Evolutionary conservation across 108 stramenopile genomes (phyloP), one percentile per base, ranked within the genome.

Genomic region (Skeletonema costatum): DNA sequence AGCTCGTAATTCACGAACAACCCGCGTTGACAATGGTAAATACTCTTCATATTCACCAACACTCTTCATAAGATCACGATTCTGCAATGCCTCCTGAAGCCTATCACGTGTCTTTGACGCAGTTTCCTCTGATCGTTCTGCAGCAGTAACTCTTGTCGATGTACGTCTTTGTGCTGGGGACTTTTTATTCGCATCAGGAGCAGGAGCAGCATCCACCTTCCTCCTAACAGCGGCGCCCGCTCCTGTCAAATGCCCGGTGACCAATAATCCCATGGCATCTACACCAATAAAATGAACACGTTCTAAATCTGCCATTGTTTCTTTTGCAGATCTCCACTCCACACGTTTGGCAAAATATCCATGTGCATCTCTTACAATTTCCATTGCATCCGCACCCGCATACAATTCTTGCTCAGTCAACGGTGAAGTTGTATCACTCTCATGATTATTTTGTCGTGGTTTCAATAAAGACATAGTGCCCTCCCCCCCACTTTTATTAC

Each of bases 1-100:
- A 32, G 90, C 89, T 7, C 91, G 80, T 30, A 95, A 74, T 85
- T 95, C 94, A 51, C 94, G 83, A 9, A 95, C 87, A 50, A 86
- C 77, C 11, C 94, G 80, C 46, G 92, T 85, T 51, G 91, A 90
- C 36, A 95, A 69, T 4, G 94, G 94, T 64, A 93, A 88, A 71
- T 89, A 83, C 71, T 95, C 94, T 76, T 95, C 92, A 70, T 86
- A 95, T 67, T 95, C 94, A 31, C 94, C 92, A 82, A 93, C 87
- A 33, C 85, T 85, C 70, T 92, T 90, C 68, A 95, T 86, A 68
- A 95, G 77, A 74, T 95, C 94, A 10, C 94, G 82, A 84, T 95
- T 93, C 67, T 90, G 86, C 53, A 95, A 71, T 6, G 94, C 94
- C 29, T 86, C 86, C 41, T 88, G 77, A 25, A 95, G 71, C 25